A percentile compares a stretch with the other conserved stretches of the same genome.
These are phyloP conservation scores for Sphaerobolus stellatus DNA, from an alignment of 1,284 basidiomycete species.

Conservation along the genomic window DNA sequence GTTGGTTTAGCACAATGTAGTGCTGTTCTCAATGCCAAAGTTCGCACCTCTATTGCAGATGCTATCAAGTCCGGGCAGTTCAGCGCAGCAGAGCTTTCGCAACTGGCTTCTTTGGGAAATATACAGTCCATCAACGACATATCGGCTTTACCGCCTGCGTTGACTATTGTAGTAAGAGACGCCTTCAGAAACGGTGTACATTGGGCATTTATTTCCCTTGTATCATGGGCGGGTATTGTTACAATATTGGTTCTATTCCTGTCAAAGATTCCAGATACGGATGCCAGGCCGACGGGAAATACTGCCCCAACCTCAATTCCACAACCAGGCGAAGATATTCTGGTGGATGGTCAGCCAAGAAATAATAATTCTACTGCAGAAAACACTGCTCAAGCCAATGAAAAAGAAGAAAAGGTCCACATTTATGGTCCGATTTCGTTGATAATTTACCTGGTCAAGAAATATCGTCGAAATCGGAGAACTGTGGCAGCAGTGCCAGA, in stretches of 20 bases:
- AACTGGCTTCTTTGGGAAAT: conserved; percentile 4
- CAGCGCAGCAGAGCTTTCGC: background rate
- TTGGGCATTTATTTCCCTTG: conserved; percentile 46
- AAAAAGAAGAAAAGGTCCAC: no score
- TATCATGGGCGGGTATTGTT: conserved; percentile 46
- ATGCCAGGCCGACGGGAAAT: conserved; percentile 9
- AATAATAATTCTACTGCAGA: no score
- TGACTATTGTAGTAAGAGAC: conserved; percentile 36
- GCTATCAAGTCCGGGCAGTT: conserved; percentile 24
- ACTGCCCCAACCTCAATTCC: background rate
- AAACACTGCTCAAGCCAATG: no score
- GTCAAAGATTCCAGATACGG: conserved; percentile 33
- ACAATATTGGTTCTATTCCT: conserved; percentile 40
- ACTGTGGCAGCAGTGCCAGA: no score
- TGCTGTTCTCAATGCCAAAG: conserved; percentile 46
- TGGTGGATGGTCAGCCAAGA: no score
- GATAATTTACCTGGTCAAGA: no score
- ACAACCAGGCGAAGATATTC: no score
- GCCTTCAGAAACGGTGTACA: conserved; percentile 43
- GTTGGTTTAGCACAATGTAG: conserved; percentile 52
- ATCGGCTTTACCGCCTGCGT: conserved; percentile 31
- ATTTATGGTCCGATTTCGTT: no score
- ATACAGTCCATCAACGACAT: conserved; percentile 38
- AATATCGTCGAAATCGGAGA: no score
- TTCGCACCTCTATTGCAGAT: conserved; percentile 32